Evolutionary conservation across 2,329 filamentous ascomycete genomes (phyloP).

Genomic region (Fusarium subtropicale): DNA sequence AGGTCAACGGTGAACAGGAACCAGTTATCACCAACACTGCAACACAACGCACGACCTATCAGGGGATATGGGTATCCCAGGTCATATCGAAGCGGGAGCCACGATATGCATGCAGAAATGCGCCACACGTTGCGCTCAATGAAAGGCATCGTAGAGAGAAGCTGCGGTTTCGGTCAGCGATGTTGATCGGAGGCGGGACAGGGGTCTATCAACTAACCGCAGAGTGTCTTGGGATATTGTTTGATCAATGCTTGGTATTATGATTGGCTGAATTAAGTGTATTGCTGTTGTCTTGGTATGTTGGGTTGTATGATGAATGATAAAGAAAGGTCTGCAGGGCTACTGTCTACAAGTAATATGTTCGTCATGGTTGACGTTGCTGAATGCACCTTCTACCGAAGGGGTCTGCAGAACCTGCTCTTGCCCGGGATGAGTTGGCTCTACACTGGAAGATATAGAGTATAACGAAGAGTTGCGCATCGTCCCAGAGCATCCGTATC

Average conservation of each 20-base stretch:
- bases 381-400: neutral
- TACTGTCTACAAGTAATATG: neutral
- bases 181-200: neutral
- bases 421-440: neutral
- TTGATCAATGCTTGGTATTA: neutral
- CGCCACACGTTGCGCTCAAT: neutral
- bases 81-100: accelerated
- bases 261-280: neutral
- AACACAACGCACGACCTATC: too few species aligned
- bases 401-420: too few species aligned
- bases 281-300: neutral
- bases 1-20: too few species aligned
- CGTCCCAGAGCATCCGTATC: neutral
- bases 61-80: neutral
- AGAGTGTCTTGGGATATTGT: neutral
- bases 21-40: too few species aligned
- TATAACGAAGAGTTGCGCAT: neutral
- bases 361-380: neutral
- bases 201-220: neutral
- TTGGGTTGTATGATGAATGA: neutral
- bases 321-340: neutral
- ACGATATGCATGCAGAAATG: accelerated
- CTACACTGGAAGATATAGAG: neutral
- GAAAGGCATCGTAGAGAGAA: neutral
- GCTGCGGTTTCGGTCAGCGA: neutral